Conservation (phyloP, 2,329 filamentous ascomycete species). For the Trichoderma koningiopsis region DNA sequence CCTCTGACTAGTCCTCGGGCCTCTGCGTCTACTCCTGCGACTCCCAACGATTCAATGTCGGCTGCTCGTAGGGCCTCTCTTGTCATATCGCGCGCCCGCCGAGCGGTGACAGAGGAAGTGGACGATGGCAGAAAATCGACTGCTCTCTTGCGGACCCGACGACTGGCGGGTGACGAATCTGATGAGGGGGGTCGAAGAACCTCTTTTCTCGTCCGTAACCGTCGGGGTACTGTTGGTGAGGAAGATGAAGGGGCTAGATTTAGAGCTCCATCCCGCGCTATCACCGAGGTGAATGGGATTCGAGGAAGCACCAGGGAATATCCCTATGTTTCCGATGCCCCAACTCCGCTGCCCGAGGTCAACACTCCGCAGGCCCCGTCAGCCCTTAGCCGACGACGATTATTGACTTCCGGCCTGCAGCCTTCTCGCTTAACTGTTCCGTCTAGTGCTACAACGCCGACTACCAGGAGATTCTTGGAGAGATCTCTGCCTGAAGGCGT, state of each 20-base stretch:
- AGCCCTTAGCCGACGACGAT: conserved; percentile 55
- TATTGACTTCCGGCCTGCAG: conserved; percentile 52
- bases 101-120: conserved; percentile 53
- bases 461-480: conserved; percentile 54
- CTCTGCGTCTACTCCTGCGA: conserved; percentile 43
- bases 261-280: conserved; percentile 60
- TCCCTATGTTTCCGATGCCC: conserved; percentile 34
- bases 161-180: conserved; percentile 47
- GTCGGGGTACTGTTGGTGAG: conserved; percentile 50
- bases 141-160: conserved; percentile 47
- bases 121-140: conserved; percentile 55
- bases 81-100: conserved; percentile 48
- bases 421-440: conserved; percentile 49
- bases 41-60: conserved; percentile 42
- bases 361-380: conserved; percentile 45
- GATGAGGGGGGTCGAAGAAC: conserved; percentile 50
- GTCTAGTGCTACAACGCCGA: conserved; percentile 40
- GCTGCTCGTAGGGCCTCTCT: conserved; percentile 56
- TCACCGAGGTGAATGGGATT: conserved; percentile 55
- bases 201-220: conserved; percentile 48
- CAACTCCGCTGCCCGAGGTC: conserved; percentile 40
- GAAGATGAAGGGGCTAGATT: conserved; percentile 54
- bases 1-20: conserved; percentile 51
- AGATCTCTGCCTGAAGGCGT: conserved; percentile 48
- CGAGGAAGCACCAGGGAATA: conserved; percentile 36